Evolutionary conservation across 257 asterid species (phyloP), one percentile per base, ranked within the genome.

Genomic region (Nicotiana tomentosiformis): DNA sequence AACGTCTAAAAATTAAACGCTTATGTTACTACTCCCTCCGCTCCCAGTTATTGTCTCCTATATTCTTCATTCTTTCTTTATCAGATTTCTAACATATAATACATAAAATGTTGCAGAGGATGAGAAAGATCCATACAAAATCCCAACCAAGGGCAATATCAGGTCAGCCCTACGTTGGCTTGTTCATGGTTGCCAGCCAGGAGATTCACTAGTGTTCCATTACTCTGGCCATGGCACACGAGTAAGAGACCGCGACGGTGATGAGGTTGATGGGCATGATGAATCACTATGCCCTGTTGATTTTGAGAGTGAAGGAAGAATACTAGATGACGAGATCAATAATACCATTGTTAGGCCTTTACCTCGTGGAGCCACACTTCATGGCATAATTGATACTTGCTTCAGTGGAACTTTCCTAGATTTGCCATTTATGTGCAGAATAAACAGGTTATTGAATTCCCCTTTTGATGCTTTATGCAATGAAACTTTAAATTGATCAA

Each of bases 321-420:
- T 95, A 51, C 90, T 95, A 66, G 98, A 95, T 66, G 97, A 95
- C 87, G 97, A 93, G 87, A 84, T 95, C 18, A 95, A 92, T 78
- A 93, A 86, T 39, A 90, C 88, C 86, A 87, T 93, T 10, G 95
- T 95, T 37, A 90, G 97, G 90, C 98, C 98, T 7, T 85, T 95
- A 35, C 94, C 97, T 23, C 83, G 65, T 16, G 98, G 98, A 49
- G 93, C 88, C 56, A 90, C 85, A 18, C 98, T 95, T 77, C 97
- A 92, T 84, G 94, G 97, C 88, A 86, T 93, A 84, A 83, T 93
- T 12, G 98, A 95, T 91, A 90, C 97, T 80, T 95, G 98, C 91
- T 90, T 80, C 88, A 91, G 97, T 78, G 98, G 98, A 78, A 95
- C 98, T 61, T 87, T 90, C 77, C 78, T 95, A 72, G 98, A 95